Evolutionary conservation across 139 green algal species (phyloP).

Genomic region (Chlorella vulgaris): DNA sequence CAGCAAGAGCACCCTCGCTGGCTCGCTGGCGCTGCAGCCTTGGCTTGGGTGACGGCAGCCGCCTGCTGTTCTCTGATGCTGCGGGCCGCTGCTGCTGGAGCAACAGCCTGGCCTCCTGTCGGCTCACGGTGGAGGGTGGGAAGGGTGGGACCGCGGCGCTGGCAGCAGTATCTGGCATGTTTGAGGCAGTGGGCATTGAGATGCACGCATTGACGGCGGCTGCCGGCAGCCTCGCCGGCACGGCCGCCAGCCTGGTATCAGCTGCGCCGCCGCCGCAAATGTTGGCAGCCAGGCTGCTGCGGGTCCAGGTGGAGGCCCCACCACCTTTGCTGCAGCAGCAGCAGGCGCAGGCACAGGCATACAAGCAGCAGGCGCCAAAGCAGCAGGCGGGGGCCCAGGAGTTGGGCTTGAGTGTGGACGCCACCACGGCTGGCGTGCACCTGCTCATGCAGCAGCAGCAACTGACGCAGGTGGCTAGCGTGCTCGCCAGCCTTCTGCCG

Average conservation of each 20-base stretch:
- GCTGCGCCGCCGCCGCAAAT: constrained; percentile 7
- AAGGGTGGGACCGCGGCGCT: not conserved
- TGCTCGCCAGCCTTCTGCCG: constrained; percentile 22
- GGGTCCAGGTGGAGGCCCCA: constrained; percentile 11
- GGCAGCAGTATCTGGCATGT: not conserved
- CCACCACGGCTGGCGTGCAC: not conserved
- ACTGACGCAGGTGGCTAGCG: constrained; percentile 1
- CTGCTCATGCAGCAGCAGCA: constrained; percentile 25
- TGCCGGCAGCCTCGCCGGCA: not conserved
- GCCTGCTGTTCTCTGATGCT: constrained; percentile 37
- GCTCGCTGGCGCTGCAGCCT: constrained; percentile 15
- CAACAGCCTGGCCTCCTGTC: constrained; percentile 27
- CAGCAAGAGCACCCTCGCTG: constrained; percentile 1
- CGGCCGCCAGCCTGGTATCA: not conserved
- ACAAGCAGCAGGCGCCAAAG: not conserved
- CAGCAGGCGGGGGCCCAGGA: not conserved
- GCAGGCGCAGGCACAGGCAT: not conserved
- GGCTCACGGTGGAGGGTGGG: constrained; percentile 12
- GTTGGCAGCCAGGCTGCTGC: constrained; percentile 15
- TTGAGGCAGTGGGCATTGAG: constrained; percentile 29
- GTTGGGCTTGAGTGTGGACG: not conserved
- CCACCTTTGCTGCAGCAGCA: not conserved
- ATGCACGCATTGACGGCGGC: constrained; percentile 15
- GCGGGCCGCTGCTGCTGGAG: constrained; percentile 21
- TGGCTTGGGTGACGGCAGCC: constrained; percentile 39